A percentile compares a stretch with the other conserved stretches of the same genome.
These are phyloP conservation scores for Stephanodiscus triporus DNA, from an alignment of 108 stramenopile species.

Conservation along the genomic window DNA sequence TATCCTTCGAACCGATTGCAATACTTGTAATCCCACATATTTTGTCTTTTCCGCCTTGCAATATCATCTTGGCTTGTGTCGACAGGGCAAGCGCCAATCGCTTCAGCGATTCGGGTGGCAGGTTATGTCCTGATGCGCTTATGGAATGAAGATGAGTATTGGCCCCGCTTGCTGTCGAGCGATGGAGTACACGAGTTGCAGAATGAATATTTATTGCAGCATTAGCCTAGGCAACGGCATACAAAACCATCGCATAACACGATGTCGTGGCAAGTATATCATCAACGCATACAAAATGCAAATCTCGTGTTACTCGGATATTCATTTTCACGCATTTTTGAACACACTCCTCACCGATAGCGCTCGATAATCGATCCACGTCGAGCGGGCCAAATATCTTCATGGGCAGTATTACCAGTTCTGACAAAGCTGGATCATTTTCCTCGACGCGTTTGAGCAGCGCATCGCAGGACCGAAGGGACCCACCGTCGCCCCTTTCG, in stretches of 20 bases:
- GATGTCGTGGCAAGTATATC: neutral
- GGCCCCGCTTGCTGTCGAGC: constrained; percentile 28
- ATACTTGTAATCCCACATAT: constrained; percentile 41
- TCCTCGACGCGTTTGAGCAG: constrained; percentile 66
- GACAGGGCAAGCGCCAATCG: constrained; percentile 60
- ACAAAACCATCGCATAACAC: neutral
- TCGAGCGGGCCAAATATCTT: constrained; percentile 67
- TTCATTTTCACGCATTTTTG: neutral
- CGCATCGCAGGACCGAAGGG: constrained; percentile 59
- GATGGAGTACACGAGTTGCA: neutral
- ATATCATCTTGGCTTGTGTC: constrained; percentile 10
- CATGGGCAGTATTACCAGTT: constrained; percentile 69
- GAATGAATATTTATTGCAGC: neutral
- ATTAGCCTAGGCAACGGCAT: neutral
- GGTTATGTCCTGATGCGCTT: constrained; percentile 74
- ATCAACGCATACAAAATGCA: no score
- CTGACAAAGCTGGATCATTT: constrained; percentile 62
- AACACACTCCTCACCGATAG: constrained; percentile 33
- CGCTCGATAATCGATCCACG: constrained; percentile 51
- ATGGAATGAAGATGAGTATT: constrained; percentile 63
- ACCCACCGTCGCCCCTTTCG: constrained; percentile 40
- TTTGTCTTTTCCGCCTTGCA: neutral
- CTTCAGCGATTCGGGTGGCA: constrained; percentile 54
- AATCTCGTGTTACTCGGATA: no score
- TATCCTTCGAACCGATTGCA: constrained; percentile 67